These are phyloP conservation scores for Didymella exigua DNA, from an alignment of 2,329 filamentous ascomycete genomes.

Conservation along the genomic window DNA sequence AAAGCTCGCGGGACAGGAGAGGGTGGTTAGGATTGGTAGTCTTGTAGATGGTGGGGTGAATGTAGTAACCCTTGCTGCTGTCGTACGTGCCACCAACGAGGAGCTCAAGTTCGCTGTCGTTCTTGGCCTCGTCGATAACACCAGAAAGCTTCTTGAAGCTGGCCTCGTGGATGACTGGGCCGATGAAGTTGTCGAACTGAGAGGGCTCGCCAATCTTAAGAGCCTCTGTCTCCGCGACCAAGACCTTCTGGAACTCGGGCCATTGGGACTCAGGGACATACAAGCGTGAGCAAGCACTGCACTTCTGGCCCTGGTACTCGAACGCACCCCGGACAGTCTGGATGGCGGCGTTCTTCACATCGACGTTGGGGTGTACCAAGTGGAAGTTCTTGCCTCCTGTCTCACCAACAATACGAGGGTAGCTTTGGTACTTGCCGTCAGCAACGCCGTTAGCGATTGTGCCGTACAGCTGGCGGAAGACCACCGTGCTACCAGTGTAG, in stretches of 20 bases:
- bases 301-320: slow-evolving; percentile 92
- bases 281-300: slow-evolving; percentile 79
- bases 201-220: slow-evolving; percentile 74
- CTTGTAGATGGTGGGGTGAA: slow-evolving; percentile 81
- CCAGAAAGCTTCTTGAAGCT: slow-evolving; percentile 80
- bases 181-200: slow-evolving; percentile 78
- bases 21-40: slow-evolving; percentile 75
- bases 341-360: slow-evolving; percentile 77
- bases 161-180: slow-evolving; percentile 81
- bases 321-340: slow-evolving; percentile 87
- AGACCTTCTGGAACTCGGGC: slow-evolving; percentile 70
- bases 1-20: slow-evolving; percentile 78
- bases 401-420: slow-evolving; percentile 88
- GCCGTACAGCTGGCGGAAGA: slow-evolving; percentile 88
- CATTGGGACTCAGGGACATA: slow-evolving; percentile 80
- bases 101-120: slow-evolving; percentile 73
- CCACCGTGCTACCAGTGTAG: slow-evolving; percentile 90
- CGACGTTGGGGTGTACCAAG: slow-evolving; percentile 76
- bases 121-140: slow-evolving; percentile 80
- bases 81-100: slow-evolving; percentile 79
- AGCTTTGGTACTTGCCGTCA: slow-evolving; percentile 80
- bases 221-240: slow-evolving; percentile 71
- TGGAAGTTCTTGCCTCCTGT: slow-evolving; percentile 96
- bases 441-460: slow-evolving; percentile 82
- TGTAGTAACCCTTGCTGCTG: slow-evolving; percentile 77